Evolutionary conservation across 1,139 yeast species (phyloP), one percentile per base, ranked within the genome.

Genomic region (Kurtzmaniella natalensis): DNA sequence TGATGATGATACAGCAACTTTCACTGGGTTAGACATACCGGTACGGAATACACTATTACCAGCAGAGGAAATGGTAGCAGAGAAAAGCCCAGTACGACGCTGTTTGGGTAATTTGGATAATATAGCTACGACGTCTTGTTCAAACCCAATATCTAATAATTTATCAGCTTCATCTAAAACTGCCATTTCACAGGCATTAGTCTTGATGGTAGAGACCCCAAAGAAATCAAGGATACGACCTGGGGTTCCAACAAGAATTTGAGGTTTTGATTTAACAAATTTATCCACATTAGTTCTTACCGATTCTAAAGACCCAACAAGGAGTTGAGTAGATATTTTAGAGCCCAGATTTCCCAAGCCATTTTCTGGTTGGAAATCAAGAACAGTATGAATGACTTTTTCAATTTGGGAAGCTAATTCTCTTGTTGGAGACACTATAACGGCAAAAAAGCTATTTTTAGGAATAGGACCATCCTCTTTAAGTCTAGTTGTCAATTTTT

Each of bases 131-230:
- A 85, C 79, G 37, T 86, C 88, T 34, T 66, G 67, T 25, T 76
- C 78, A 53, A 89, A 89, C 24, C 92, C 85, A 26, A 79, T 57
- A 55, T 89, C 97, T 26, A 92, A 64, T 31, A 92, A 66, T 44
- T 87, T 76, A 52, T 92, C 98, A 2, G 97, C 98, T 58, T 92
- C 98, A 57, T 92, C 98, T 34, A 92, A 59, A 7, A 94, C 80
- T 14, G 83, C 72, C 29, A 84, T 75, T 47, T 87, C 95, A 34
- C 88, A 70, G 3, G 81, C 70, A 9, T 59, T 60, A 0, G 81
- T 69, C 43, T 76, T 74, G 1, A 81, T 76, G 15, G 57, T 47
- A 21, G 59, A 59, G 4, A 71, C 64, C 1, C 74, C 59, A 22
- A 92, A 53, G 46, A 94, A 81, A 42, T 92, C 96, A 17, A 82